Evolutionary conservation across 139 green algal species (phyloP).

Genomic region (Chlorella sp.): DNA sequence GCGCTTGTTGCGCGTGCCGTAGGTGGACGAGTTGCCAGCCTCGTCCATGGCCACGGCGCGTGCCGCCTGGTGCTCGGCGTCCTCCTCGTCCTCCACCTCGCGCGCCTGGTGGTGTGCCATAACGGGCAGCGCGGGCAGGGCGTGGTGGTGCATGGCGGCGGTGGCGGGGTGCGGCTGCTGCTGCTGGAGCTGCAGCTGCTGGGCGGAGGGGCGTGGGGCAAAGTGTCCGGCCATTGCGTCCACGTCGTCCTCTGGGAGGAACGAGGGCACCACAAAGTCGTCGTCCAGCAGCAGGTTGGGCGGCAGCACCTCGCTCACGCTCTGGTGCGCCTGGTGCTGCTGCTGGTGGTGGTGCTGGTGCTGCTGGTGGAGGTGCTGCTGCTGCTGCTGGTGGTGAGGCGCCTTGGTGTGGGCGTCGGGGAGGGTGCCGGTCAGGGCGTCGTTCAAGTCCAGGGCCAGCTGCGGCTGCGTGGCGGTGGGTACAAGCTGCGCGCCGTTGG

Average conservation of each 20-base stretch:
- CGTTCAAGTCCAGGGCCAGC: background rate
- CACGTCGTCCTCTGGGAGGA: background rate
- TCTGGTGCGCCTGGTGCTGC: background rate
- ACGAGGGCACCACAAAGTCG: conserved; percentile 8
- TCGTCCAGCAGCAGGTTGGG: background rate
- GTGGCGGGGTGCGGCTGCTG: background rate
- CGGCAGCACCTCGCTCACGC: background rate
- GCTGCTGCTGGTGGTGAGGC: background rate
- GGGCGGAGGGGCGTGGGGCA: background rate
- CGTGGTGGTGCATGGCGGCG: background rate
- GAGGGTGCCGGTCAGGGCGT: background rate
- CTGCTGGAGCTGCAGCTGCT: background rate
- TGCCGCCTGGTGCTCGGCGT: too few species aligned
- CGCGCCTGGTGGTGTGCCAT: conserved; percentile 1
- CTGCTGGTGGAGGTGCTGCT: background rate
- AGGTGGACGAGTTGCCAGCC: too few species aligned
- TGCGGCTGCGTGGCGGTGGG: background rate
- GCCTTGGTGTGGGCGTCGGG: too few species aligned
- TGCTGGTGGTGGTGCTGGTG: background rate
- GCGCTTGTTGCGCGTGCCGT: background rate
- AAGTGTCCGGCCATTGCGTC: background rate
- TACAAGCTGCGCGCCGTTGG: background rate
- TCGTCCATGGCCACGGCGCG: too few species aligned
- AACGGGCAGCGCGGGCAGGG: background rate
- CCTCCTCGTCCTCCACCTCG: too few species aligned